Conservation (phyloP, 2,329 filamentous ascomycete genomes). For the Cercospora zeae-maydis region DNA sequence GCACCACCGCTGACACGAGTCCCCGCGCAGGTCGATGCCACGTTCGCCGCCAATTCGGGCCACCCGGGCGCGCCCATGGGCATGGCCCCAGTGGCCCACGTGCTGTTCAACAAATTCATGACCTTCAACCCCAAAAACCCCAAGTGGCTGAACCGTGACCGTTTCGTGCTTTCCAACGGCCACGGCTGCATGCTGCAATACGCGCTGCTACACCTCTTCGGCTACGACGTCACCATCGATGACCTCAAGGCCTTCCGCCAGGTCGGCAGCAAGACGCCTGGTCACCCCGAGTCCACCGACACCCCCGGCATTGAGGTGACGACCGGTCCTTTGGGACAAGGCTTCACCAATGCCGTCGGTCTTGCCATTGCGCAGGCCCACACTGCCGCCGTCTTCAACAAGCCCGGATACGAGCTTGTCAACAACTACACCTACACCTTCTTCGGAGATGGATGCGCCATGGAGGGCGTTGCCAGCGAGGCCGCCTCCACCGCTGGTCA, state of each 20-base stretch:
- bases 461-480: conserved; percentile 96
- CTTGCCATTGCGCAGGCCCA: conserved; percentile 95
- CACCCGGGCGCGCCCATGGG: conserved; percentile 98
- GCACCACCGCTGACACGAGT: conserved; percentile 6
- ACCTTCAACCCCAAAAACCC: conserved; percentile 99
- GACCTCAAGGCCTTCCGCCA: conserved; percentile 93
- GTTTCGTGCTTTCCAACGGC: conserved; percentile 98
- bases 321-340: conserved; percentile 94
- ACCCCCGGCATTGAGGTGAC: conserved; percentile 97
- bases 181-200: conserved; percentile 99
- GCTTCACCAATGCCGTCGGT: conserved; percentile 95
- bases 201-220: conserved; percentile 93
- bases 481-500: conserved; percentile 90
- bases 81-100: conserved; percentile 92
- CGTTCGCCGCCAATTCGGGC: conserved; percentile 90
- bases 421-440: conserved; percentile 97
- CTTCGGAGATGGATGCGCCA: conserved; percentile 96
- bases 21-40: conserved; percentile 82
- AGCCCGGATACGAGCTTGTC: conserved; percentile 83
- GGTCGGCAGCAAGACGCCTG: conserved; percentile 80
- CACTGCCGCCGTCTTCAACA: conserved; percentile 90
- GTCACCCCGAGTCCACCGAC: conserved; percentile 94
- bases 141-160: conserved; percentile 93
- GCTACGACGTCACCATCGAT: conserved; percentile 80
- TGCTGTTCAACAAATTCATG: conserved; percentile 99